Conservation (phyloP, 768 basidiomycete genomes). For the Rhizopogon rudus region DNA sequence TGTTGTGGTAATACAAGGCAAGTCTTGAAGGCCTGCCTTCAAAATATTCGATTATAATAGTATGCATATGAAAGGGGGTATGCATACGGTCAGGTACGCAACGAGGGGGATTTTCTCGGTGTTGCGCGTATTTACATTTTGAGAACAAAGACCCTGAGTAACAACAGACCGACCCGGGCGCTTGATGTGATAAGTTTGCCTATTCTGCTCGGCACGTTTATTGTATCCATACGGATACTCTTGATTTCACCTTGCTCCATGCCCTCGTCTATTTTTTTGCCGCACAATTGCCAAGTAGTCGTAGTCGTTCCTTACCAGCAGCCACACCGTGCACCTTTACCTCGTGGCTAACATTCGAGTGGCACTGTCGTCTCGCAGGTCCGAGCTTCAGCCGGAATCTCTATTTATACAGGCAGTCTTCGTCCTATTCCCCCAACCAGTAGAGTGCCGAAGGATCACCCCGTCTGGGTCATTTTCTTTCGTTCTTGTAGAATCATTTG, state of each 20-base stretch:
- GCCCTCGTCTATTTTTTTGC: constrained; percentile 4
- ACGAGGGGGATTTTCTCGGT: background rate
- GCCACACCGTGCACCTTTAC: too few species aligned
- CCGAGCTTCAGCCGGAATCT: constrained; percentile 5
- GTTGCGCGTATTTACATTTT: constrained; percentile 5
- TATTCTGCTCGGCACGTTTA: constrained; percentile 2
- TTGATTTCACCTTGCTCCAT: background rate
- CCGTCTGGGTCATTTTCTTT: background rate
- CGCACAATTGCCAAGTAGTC: constrained; percentile 6
- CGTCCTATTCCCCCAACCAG: too few species aligned
- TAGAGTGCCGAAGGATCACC: background rate
- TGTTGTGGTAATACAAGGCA: background rate
- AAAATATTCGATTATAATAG: background rate
- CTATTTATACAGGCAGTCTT: constrained; percentile 1
- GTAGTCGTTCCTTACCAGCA: constrained; percentile 7
- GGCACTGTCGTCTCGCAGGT: constrained; percentile 9
- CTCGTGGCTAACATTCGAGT: background rate
- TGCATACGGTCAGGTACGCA: background rate
- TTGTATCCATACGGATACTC: constrained; percentile 11
- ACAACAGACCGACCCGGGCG: constrained; percentile 3
- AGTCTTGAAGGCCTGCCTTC: background rate
- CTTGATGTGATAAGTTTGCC: background rate
- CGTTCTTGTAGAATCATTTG: background rate
- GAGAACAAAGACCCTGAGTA: constrained; percentile 19
- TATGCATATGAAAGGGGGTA: too few species aligned